A percentile compares a stretch with the other conserved stretches of the same genome.
These are phyloP conservation scores for Bryoerythrophyllum caledonicum DNA, from an alignment of 225 moss, liverwort and hornwort species.

Conservation along the genomic window DNA sequence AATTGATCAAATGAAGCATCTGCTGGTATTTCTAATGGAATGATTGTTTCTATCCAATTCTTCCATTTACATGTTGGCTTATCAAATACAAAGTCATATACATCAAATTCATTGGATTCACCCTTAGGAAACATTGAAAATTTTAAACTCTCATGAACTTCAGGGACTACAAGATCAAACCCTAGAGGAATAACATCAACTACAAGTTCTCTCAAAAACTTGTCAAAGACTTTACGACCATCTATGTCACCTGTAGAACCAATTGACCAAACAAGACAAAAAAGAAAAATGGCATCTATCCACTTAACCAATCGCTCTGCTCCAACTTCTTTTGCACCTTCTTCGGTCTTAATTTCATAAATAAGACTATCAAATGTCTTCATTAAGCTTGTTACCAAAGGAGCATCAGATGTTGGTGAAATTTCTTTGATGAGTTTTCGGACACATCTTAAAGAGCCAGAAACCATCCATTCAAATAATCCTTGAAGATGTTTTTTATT, in stretches of 20 bases:
- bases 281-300: slow-evolving; percentile 81
- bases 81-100: slow-evolving; percentile 83
- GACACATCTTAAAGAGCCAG: slow-evolving; percentile 64
- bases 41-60: slow-evolving; percentile 72
- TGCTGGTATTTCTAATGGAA: slow-evolving; percentile 57
- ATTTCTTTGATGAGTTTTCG: slow-evolving; percentile 74
- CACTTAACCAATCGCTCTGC: slow-evolving; percentile 59
- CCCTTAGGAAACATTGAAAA: slow-evolving; percentile 68
- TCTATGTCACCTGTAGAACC: slow-evolving; percentile 71
- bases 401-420: slow-evolving; percentile 77
- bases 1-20: slow-evolving; percentile 74
- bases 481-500: slow-evolving; percentile 71
- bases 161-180: slow-evolving; percentile 58
- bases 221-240: slow-evolving; percentile 57
- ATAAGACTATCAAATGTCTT: slow-evolving; percentile 79
- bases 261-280: slow-evolving; percentile 81
- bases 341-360: slow-evolving; percentile 69
- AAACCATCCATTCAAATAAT: slow-evolving; percentile 83
- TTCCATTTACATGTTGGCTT: slow-evolving; percentile 78
- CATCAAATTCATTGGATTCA: slow-evolving; percentile 32
- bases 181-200: slow-evolving; percentile 58
- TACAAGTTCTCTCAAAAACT: slow-evolving; percentile 55
- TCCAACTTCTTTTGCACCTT: slow-evolving; percentile 66
- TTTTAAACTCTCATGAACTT: slow-evolving; percentile 47
- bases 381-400: slow-evolving; percentile 73